These are phyloP conservation scores for Aureobasidium leucospermi DNA, from an alignment of 2,329 filamentous ascomycete species.

Conservation along the genomic window DNA sequence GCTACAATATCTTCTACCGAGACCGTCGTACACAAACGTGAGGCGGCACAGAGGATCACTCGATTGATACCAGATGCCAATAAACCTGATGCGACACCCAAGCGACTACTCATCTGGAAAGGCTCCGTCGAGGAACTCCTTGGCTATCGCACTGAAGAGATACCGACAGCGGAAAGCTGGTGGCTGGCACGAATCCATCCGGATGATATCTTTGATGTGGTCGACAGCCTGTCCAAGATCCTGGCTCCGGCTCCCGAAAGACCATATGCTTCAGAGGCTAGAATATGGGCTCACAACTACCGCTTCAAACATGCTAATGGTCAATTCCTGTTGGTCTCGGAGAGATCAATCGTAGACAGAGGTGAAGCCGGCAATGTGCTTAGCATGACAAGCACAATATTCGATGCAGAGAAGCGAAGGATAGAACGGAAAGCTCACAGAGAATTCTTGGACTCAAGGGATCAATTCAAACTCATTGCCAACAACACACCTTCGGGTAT, in stretches of 20 bases:
- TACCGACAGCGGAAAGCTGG: not conserved
- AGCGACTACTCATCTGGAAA: not conserved
- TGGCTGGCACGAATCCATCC: constrained; percentile 8
- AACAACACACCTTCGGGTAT: constrained; percentile 14
- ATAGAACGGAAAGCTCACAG: constrained; percentile 7
- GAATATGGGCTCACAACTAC: constrained; percentile 10
- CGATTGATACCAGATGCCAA: not conserved
- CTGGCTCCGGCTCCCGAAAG: not conserved
- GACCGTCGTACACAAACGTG: not conserved
- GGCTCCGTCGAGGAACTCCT: constrained; percentile 5
- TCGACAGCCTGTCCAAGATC: not conserved
- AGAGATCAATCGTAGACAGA: constrained; percentile 5
- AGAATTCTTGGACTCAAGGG: constrained; percentile 4
- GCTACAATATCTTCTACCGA: not conserved
- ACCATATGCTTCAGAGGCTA: constrained; percentile 1
- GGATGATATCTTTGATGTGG: not conserved
- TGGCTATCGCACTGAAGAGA: not conserved
- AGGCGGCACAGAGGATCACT: constrained; percentile 1
- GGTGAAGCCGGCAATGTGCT: constrained; percentile 7
- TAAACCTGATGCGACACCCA: not conserved
- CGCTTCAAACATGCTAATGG: constrained; percentile 1
- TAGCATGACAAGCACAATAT: constrained; percentile 9
- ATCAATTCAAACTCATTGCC: constrained; percentile 10
- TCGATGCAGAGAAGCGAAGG: constrained; percentile 9
- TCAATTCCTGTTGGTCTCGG: not conserved